A percentile compares a stretch with the other conserved stretches of the same genome.
These are phyloP conservation scores for Phaffomyces thermotolerans DNA, from an alignment of 805 yeast species.

Conservation along the genomic window DNA sequence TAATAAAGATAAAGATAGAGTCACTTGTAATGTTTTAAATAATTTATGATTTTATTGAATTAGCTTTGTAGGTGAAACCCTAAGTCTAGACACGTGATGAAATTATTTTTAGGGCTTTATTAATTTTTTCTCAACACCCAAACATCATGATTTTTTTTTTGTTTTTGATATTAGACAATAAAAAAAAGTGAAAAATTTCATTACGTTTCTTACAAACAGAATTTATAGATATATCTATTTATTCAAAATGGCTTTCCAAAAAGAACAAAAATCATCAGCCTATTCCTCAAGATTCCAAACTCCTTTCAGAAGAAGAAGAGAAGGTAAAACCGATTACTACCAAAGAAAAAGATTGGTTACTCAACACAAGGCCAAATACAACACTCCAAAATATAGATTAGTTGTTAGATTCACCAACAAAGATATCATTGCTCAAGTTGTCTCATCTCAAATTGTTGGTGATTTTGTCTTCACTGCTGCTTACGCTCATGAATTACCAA, in stretches of 20 bases:
- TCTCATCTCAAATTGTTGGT: conserved; percentile 95
- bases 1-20: background rate
- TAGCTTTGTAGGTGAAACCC: background rate
- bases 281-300: conserved; percentile 99
- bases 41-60: background rate
- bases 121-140: too few species aligned
- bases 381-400: conserved; percentile 98
- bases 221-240: background rate
- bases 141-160: too few species aligned
- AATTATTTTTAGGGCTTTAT: too few species aligned
- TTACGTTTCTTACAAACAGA: background rate
- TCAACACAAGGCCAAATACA: conserved; percentile 99
- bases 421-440: conserved; percentile 96
- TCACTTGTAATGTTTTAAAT: background rate
- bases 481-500: conserved; percentile 97
- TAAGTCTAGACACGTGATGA: conserved; percentile 2
- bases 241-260: conserved; percentile 66
- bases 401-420: conserved; percentile 99
- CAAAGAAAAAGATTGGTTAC: conserved; percentile 99
- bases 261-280: conserved; percentile 72
- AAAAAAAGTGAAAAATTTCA: conserved; percentile 2
- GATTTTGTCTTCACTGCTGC: conserved; percentile 95
- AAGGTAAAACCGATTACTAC: conserved; percentile 99
- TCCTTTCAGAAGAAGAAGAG: conserved; percentile 99
- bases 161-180: too few species aligned